phyloP scores from a whole-genome alignment of 768 basidiomycete genomes.

The Candolleomyces aberdarensis region DNA sequence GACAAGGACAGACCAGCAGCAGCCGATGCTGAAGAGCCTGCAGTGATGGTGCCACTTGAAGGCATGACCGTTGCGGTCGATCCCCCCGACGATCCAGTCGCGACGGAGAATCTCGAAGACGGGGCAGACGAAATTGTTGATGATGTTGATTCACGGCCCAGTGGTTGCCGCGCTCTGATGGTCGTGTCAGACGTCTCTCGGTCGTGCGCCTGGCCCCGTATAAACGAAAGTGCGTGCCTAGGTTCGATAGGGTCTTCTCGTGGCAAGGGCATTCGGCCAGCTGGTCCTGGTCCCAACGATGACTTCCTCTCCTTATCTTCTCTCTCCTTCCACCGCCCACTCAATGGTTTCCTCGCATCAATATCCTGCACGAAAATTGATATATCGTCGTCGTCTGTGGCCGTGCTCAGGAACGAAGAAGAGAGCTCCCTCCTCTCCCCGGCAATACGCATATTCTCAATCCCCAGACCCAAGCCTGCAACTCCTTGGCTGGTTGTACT shows the following conservation, averaged over 20 bases:
- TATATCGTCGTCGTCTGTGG: conserved; percentile 73
- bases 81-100: conserved; percentile 2
- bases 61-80: conserved; percentile 1
- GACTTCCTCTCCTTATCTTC: conserved; percentile 12
- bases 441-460: conserved; percentile 10
- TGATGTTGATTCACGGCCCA: neutral
- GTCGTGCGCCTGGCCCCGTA: neutral
- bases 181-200: conserved; percentile 1
- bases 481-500: too few species aligned
- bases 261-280: too few species aligned
- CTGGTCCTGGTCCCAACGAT: too few species aligned
- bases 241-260: too few species aligned
- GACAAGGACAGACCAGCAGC: conserved; percentile 15
- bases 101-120: conserved; percentile 8
- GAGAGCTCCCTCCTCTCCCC: conserved; percentile 18
- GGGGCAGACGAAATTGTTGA: conserved; percentile 1
- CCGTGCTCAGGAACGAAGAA: conserved; percentile 43
- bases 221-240: too few species aligned
- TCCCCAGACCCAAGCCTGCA: conserved; percentile 1
- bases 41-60: neutral
- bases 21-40: conserved; percentile 15
- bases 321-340: conserved; percentile 32
- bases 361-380: conserved; percentile 78
- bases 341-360: conserved; percentile 64
- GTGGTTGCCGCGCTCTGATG: neutral